phyloP scores from a whole-genome alignment of 805 yeast species.

The Grigorovia yakushimaensis region DNA sequence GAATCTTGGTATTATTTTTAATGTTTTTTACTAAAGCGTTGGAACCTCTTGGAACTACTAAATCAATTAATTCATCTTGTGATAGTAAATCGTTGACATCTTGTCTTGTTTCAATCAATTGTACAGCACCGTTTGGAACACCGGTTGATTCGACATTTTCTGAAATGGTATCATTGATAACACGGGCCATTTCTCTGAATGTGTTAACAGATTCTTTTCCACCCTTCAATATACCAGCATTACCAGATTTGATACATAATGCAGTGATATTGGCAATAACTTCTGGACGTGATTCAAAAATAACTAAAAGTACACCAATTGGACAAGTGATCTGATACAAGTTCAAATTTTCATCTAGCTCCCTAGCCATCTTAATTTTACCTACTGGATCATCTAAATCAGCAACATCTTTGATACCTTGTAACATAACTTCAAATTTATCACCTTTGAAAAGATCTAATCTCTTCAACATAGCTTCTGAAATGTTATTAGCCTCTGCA shows the following conservation, averaged over 20 bases:
- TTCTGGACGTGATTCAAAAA: slow-evolving; percentile 95
- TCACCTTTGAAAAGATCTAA: slow-evolving; percentile 73
- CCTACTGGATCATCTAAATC: slow-evolving; percentile 86
- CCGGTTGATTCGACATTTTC: slow-evolving; percentile 38
- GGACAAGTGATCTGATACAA: slow-evolving; percentile 84
- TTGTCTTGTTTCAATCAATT: slow-evolving; percentile 78
- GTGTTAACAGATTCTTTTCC: slow-evolving; percentile 89
- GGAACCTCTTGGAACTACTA: slow-evolving; percentile 97
- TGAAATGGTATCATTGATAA: slow-evolving; percentile 51
- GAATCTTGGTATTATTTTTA: slow-evolving; percentile 82
- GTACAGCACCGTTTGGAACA: slow-evolving; percentile 76
- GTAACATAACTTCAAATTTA: slow-evolving; percentile 87
- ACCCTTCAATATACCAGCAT: slow-evolving; percentile 93
- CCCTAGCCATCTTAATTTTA: slow-evolving; percentile 69
- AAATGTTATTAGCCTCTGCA: slow-evolving; percentile 52
- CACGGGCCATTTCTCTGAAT: slow-evolving; percentile 68
- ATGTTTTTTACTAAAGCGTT: slow-evolving; percentile 82
- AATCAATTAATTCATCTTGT: slow-evolving; percentile 84
- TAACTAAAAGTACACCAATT: slow-evolving; percentile 84
- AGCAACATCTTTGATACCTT: slow-evolving; percentile 89
- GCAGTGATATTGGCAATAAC: slow-evolving; percentile 97
- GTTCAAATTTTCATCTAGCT: slow-evolving; percentile 82
- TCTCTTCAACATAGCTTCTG: slow-evolving; percentile 69
- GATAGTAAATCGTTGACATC: slow-evolving; percentile 76
- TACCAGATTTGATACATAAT: slow-evolving; percentile 90